phyloP scores from a whole-genome alignment of 495 filamentous ascomycete genomes.

The Pseudoneurospora amorphoporcata region DNA sequence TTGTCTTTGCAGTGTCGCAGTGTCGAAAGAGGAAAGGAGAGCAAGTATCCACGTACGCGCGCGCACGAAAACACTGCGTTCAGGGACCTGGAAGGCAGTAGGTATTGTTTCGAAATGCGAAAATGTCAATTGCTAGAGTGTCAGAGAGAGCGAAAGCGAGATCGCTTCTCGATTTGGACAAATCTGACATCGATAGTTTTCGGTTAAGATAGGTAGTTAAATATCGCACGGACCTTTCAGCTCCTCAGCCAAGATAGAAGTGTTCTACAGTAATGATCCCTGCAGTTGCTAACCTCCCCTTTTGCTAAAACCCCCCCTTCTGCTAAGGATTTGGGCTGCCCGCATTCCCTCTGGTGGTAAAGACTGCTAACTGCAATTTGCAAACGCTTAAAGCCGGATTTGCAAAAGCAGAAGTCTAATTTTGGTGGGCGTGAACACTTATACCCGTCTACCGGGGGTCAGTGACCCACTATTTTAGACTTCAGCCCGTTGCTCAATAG shows the following conservation, averaged over 20 bases:
- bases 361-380: too few species aligned
- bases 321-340: too few species aligned
- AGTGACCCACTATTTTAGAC: too few species aligned
- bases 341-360: too few species aligned
- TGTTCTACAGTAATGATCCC: too few species aligned
- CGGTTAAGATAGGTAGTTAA: not conserved
- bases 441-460: too few species aligned
- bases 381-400: too few species aligned
- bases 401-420: too few species aligned
- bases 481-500: too few species aligned
- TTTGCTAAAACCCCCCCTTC: too few species aligned
- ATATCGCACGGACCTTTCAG: not conserved
- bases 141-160: not conserved
- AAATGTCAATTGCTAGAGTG: not conserved
- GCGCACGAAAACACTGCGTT: not conserved
- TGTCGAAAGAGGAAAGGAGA: not conserved
- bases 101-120: not conserved
- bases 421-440: too few species aligned
- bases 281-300: too few species aligned
- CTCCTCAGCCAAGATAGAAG: not conserved
- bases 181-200: not conserved
- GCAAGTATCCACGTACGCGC: not conserved
- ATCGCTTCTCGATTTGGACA: not conserved
- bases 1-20: not conserved
- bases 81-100: not conserved